These are phyloP conservation scores for Globisporangium yorkense DNA, from an alignment of 352 stramenopile genomes.

Conservation along the genomic window DNA sequence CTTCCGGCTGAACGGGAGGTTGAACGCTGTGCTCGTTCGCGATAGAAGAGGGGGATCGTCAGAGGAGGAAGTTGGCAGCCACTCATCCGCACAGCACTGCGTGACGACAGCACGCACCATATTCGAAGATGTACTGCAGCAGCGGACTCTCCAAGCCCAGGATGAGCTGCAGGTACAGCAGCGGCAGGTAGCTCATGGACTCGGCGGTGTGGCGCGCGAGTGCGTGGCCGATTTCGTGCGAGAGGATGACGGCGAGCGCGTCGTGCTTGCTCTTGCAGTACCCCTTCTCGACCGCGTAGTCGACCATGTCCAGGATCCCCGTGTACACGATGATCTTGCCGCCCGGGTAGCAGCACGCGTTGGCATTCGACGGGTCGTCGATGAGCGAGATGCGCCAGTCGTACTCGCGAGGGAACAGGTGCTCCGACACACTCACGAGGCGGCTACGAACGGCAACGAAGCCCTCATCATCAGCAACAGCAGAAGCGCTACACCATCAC, in stretches of 20 bases:
- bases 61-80: not conserved
- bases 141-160: constrained; percentile 54
- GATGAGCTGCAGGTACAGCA: constrained; percentile 35
- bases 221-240: constrained; percentile 63
- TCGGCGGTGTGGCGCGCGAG: constrained; percentile 58
- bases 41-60: too few species aligned
- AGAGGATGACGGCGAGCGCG: constrained; percentile 55
- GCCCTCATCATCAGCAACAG: too few species aligned
- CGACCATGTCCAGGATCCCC: constrained; percentile 62
- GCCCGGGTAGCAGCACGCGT: constrained; percentile 55
- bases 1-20: constrained; percentile 57
- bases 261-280: constrained; percentile 53
- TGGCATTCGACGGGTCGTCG: constrained; percentile 38
- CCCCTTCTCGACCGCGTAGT: constrained; percentile 50
- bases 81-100: not conserved
- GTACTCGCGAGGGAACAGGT: constrained; percentile 62
- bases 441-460: constrained; percentile 19
- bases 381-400: constrained; percentile 58
- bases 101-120: constrained; percentile 18
- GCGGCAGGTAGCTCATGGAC: constrained; percentile 52
- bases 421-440: constrained; percentile 49
- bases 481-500: too few species aligned
- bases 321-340: constrained; percentile 70
- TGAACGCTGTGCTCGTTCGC: constrained; percentile 23
- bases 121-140: constrained; percentile 60